A percentile compares a stretch with the other conserved stretches of the same genome.
These are phyloP conservation scores for Ustilago sp. DNA, from an alignment of 1,284 basidiomycete species.

Conservation along the genomic window DNA sequence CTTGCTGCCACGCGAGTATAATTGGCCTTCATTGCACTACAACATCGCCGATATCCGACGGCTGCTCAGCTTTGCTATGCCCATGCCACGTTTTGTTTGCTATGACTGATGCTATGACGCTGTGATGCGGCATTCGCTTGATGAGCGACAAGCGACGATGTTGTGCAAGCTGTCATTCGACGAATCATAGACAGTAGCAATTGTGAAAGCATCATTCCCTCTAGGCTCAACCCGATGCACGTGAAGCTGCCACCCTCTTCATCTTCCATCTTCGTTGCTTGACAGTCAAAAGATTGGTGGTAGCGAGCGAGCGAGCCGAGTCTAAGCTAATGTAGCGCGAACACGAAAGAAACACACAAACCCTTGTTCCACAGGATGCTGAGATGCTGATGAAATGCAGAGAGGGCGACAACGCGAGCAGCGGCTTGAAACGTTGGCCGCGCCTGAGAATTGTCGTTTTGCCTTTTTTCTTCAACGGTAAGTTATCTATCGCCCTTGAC, in stretches of 20 bases:
- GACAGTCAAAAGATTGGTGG: neutral
- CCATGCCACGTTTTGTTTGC: conserved; percentile 2
- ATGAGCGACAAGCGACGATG: neutral
- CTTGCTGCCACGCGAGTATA: neutral
- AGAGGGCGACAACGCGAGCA: neutral
- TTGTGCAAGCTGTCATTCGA: neutral
- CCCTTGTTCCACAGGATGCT: neutral
- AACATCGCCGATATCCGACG: neutral
- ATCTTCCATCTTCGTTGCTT: too few relatives aligned
- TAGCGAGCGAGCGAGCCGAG: neutral
- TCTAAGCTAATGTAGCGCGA: neutral
- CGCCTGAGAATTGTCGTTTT: neutral
- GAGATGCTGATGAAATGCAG: conserved; percentile 4
- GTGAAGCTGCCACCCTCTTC: too few relatives aligned
- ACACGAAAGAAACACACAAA: conserved; percentile 3
- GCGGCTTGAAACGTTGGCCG: neutral
- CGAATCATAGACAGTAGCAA: neutral
- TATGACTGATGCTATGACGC: neutral
- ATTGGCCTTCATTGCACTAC: neutral
- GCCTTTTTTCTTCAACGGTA: neutral
- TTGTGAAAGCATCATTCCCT: neutral
- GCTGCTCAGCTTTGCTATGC: neutral
- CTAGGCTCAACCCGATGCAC: too few relatives aligned
- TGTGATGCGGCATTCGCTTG: neutral
- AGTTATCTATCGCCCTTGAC: too few relatives aligned